phyloP scores from a whole-genome alignment of 2,329 filamentous ascomycete genomes.

The Blumeriella jaapii region DNA sequence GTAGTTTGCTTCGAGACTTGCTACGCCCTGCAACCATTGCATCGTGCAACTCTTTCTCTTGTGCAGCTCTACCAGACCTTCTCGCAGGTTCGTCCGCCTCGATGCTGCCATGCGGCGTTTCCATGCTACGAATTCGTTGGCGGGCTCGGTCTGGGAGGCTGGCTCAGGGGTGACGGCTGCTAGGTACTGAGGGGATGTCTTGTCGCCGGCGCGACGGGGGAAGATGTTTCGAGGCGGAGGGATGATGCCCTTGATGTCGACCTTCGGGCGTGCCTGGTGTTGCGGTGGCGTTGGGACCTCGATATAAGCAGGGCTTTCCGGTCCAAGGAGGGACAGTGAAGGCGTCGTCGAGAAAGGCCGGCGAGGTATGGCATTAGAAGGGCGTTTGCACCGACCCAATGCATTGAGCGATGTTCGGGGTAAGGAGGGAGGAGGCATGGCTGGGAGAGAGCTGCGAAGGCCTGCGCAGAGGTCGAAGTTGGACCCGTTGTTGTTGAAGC shows the following conservation, averaged over 20 bases:
- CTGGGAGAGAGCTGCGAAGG: conserved; percentile 4
- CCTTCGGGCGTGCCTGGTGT: conserved; percentile 31
- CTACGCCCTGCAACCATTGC: conserved; percentile 29
- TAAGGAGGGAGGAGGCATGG: conserved; percentile 24
- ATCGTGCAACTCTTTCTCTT: conserved; percentile 44
- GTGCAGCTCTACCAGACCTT: conserved; percentile 61
- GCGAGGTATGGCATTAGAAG: conserved; percentile 23
- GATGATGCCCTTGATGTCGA: conserved; percentile 60
- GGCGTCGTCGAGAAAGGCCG: conserved; percentile 37
- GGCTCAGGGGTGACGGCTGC: conserved; percentile 46
- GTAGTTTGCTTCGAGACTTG: conserved; percentile 34
- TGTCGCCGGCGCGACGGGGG: conserved; percentile 43
- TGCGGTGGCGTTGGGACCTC: conserved; percentile 70
- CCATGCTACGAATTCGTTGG: conserved; percentile 38
- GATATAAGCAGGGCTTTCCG: conserved; percentile 82
- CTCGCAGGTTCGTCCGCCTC: conserved; percentile 59
- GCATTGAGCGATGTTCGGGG: conserved; percentile 22
- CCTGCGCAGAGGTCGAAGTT: conserved; percentile 2
- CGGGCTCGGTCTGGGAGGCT: conserved; percentile 13
- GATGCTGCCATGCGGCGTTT: conserved; percentile 61
- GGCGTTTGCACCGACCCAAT: conserved; percentile 24
- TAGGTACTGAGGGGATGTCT: conserved; percentile 51
- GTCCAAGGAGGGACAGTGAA: conserved; percentile 44
- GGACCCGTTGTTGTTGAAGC: conserved; percentile 1
- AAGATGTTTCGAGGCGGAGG: conserved; percentile 79